phyloP scores from a whole-genome alignment of 169 alveolate genomes.

The Eimeria brunetti region DNA sequence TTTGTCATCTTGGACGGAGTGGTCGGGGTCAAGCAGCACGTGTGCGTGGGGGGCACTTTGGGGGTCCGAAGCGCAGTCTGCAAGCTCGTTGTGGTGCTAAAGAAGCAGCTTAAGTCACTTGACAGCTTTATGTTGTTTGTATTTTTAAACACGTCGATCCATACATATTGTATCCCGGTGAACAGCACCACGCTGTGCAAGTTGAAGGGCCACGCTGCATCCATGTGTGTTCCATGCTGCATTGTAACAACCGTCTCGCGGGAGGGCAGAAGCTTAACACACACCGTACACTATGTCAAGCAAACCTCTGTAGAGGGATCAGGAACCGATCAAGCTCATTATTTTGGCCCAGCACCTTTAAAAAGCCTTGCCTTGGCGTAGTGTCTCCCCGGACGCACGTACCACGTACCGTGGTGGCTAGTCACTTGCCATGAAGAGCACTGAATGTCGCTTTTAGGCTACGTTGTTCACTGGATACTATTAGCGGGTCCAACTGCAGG shows the following conservation, averaged over 20 bases:
- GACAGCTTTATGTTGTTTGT: background rate
- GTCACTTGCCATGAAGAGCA: background rate
- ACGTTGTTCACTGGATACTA: background rate
- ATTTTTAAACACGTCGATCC: slow-evolving; percentile 3
- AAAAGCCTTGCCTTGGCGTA: background rate
- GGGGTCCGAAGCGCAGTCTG: background rate
- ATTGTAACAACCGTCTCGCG: background rate
- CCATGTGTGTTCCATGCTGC: background rate
- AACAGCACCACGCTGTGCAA: slow-evolving; percentile 18
- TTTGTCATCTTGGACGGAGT: background rate
- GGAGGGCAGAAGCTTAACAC: background rate
- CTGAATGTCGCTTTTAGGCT: background rate
- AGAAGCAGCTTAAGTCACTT: background rate
- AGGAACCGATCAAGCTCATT: background rate
- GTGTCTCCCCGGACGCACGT: background rate
- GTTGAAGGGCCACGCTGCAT: background rate
- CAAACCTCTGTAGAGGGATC: background rate
- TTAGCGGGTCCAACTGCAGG: background rate
- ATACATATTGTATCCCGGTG: background rate
- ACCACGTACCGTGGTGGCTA: background rate
- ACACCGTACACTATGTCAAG: background rate
- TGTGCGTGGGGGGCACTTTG: background rate
- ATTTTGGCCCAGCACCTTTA: background rate
- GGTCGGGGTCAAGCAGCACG: background rate
- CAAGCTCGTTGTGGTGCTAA: background rate